These are phyloP conservation scores for Salvia miltiorrhiza DNA, from an alignment of 257 asterid species.

Conservation along the genomic window DNA sequence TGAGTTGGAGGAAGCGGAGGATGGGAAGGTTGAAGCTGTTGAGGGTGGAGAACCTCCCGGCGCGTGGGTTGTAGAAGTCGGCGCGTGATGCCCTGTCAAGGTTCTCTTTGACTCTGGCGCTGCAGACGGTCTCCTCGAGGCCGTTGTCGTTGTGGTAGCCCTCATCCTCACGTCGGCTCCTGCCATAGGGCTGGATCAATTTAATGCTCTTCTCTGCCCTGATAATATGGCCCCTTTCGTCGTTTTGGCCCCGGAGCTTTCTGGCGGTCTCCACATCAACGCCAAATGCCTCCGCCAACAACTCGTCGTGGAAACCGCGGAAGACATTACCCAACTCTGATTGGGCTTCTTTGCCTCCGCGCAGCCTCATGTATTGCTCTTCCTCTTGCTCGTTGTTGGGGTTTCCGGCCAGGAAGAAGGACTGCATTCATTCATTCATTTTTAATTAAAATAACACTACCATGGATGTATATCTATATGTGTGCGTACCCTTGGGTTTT, in stretches of 20 bases:
- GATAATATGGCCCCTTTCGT: constrained; percentile 40
- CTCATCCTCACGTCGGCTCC: too few species aligned
- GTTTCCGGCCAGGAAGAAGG: constrained; percentile 65
- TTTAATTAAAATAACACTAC: too few species aligned
- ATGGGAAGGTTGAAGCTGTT: constrained; percentile 60
- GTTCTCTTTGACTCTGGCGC: constrained; percentile 40
- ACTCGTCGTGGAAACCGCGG: constrained; percentile 29
- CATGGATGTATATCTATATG: neutral
- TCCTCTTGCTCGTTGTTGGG: constrained; percentile 18
- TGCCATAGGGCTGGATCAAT: constrained; percentile 43
- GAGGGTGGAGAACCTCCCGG: constrained; percentile 56
- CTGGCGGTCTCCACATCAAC: constrained; percentile 42
- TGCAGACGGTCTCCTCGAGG: constrained; percentile 68
- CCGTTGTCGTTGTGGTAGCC: constrained; percentile 45
- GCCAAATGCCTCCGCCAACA: constrained; percentile 29
- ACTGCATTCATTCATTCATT: too few species aligned
- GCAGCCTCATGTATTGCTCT: neutral
- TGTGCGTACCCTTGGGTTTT: constrained; percentile 40
- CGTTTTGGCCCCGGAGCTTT: constrained; percentile 35
- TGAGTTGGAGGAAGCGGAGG: constrained; percentile 53
- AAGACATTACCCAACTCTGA: constrained; percentile 34
- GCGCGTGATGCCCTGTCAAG: constrained; percentile 50
- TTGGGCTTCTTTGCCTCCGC: neutral
- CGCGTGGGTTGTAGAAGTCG: constrained; percentile 62
- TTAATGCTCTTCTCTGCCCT: constrained; percentile 34